phyloP scores from a whole-genome alignment of 148 eudicot species.

The Fagopyrum esculentum region DNA sequence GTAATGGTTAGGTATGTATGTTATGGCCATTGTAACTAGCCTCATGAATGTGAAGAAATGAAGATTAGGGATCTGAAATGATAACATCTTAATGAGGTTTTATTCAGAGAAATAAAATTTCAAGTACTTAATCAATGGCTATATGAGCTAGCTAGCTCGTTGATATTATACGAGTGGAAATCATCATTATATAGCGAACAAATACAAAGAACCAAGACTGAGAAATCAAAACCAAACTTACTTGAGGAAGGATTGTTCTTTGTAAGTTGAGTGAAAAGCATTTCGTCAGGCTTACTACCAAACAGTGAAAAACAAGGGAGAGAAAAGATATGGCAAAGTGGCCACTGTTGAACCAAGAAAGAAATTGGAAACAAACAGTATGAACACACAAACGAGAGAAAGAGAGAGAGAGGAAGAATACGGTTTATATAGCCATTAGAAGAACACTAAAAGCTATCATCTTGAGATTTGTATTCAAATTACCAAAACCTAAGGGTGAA shows the following conservation, averaged over 20 bases:
- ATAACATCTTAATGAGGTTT: too few species aligned
- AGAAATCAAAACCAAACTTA: constrained; percentile 1
- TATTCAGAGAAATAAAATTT: too few species aligned
- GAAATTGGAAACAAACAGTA: not conserved
- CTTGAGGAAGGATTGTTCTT: not conserved
- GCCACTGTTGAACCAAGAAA: not conserved
- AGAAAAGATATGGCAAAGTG: constrained; percentile 2
- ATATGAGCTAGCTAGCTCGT: not conserved
- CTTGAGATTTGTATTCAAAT: not conserved
- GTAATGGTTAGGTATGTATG: not conserved
- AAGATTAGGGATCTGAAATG: not conserved
- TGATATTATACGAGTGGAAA: not conserved
- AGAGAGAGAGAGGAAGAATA: not conserved
- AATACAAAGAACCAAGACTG: not conserved
- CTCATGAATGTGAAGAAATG: not conserved
- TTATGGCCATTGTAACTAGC: not conserved
- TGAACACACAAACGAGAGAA: not conserved
- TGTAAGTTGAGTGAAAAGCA: not conserved
- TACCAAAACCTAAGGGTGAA: not conserved
- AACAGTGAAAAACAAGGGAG: constrained; percentile 28
- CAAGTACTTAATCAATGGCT: too few species aligned
- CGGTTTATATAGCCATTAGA: not conserved
- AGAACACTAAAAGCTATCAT: not conserved
- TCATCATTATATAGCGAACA: not conserved
- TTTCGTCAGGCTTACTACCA: constrained; percentile 23